phyloP scores from a whole-genome alignment of 2,329 filamentous ascomycete species.

The Fusarium irregulare region DNA sequence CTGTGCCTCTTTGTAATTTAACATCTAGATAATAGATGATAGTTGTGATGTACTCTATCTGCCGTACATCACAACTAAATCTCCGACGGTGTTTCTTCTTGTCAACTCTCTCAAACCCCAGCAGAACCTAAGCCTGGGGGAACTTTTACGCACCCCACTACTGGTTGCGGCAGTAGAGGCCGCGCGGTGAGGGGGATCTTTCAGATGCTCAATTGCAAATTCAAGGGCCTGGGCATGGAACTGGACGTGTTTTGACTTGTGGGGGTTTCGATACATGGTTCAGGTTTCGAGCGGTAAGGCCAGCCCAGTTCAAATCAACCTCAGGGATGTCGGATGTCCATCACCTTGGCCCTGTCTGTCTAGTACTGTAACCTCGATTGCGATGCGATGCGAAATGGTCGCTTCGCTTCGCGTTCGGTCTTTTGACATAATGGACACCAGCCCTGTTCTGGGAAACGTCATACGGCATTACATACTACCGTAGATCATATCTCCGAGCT shows the following conservation, averaged over 20 bases:
- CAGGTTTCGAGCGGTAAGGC: slow-evolving; percentile 6
- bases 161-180: slow-evolving; percentile 41
- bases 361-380: background rate
- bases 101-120: background rate
- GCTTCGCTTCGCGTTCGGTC: background rate
- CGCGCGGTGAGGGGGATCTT: slow-evolving; percentile 24
- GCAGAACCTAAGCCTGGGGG: slow-evolving; percentile 2
- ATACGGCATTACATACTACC: background rate
- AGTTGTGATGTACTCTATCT: background rate
- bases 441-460: background rate
- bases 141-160: slow-evolving; percentile 40
- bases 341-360: too few relatives aligned
- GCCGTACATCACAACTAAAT: slow-evolving; percentile 21
- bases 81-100: slow-evolving; percentile 35
- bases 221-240: slow-evolving; percentile 12
- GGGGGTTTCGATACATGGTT: slow-evolving; percentile 11
- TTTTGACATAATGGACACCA: slow-evolving; percentile 8
- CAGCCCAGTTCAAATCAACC: background rate
- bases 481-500: slow-evolving; percentile 1
- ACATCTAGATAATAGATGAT: background rate
- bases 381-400: background rate
- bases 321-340: background rate
- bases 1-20: slow-evolving; percentile 2
- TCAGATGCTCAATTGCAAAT: background rate
- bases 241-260: slow-evolving; percentile 8